Evolutionary conservation across 495 filamentous ascomycete species (phyloP), one percentile per base, ranked within the genome.

Genomic region (Hypoxylon lenormandii): DNA sequence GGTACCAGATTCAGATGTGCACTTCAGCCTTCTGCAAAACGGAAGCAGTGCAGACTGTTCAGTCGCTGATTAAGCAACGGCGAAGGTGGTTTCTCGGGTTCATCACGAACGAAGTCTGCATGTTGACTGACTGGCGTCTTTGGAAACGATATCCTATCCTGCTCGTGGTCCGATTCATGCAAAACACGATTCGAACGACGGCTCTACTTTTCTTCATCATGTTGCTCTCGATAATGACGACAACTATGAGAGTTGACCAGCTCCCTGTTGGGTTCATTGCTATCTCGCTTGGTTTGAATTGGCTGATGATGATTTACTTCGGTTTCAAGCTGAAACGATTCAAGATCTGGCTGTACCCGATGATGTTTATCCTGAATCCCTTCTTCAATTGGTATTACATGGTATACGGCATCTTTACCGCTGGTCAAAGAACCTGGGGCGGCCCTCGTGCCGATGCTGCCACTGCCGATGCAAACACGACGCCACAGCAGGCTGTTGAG

Each of bases 351-450:
- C 84, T 97, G 0, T 98, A 98, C 74, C 93, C 94, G 0, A 52
- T 98, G 56, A 97, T 98, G 94, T 98, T 98, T 74, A 78, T 97
- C 52, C 74, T 97, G 60, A 97, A 97, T 73, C 95, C 95, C 0
- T 96, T 97, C 75, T 94, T 98, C 84, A 98, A 98, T 78, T 98
- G 95, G 95, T 84, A 92, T 37, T 98, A 98, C 80, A 97, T 97
- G 91, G 90, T 97, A 8, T 89, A 89, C 74, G 87, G 87, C 42
- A 88, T 89, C 28, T 97, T 96, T 76, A 98, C 95, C 4, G 94
- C 95, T 18, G 93, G 94, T 18, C 93, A 97, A 75, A 85, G 95
- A 36, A 98, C 95, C 4, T 98, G 95, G 95, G 95, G 95, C 68
- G 95, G 95, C 4, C 95, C 95, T 18, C 87, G 95, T 66, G 93